Percentiles rank a stretch among this genome's conserved stretches.
These are phyloP conservation scores for Aureobasidium vineae DNA, from an alignment of 2,329 filamentous ascomycete genomes.

Conservation along the genomic window DNA sequence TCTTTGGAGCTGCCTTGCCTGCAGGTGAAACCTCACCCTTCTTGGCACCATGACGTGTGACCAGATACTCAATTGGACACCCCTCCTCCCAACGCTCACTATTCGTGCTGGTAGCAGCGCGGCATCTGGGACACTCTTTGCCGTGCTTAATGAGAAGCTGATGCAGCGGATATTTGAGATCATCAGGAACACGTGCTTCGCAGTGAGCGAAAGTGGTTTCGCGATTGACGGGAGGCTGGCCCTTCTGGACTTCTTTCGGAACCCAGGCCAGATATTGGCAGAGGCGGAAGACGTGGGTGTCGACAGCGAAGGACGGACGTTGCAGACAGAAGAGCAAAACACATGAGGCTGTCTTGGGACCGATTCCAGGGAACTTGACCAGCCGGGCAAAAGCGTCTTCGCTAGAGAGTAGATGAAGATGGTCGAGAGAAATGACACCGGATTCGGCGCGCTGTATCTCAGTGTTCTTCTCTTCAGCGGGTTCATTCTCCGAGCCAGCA, in stretches of 20 bases:
- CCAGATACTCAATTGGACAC: slow-evolving; percentile 63
- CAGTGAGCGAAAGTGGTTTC: slow-evolving; percentile 59
- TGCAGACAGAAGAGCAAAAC: slow-evolving; percentile 64
- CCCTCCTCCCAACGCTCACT: slow-evolving; percentile 63
- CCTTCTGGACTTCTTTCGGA: slow-evolving; percentile 46
- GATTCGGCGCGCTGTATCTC: slow-evolving; percentile 59
- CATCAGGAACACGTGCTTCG: slow-evolving; percentile 60
- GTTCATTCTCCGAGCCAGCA: slow-evolving; percentile 47
- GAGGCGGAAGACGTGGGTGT: slow-evolving; percentile 65
- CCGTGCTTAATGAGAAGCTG: slow-evolving; percentile 62
- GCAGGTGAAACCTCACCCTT: slow-evolving; percentile 44
- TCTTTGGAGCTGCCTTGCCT: slow-evolving; percentile 57
- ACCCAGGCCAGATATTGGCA: slow-evolving; percentile 63
- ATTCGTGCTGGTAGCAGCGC: slow-evolving; percentile 59
- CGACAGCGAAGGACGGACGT: slow-evolving; percentile 62
- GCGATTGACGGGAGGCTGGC: slow-evolving; percentile 47
- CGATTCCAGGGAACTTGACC: slow-evolving; percentile 61
- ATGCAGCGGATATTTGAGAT: slow-evolving; percentile 63
- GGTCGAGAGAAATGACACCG: slow-evolving; percentile 63
- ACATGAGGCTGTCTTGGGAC: slow-evolving; percentile 65
- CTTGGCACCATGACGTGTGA: slow-evolving; percentile 56
- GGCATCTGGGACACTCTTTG: slow-evolving; percentile 60
- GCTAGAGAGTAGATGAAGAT: slow-evolving; percentile 56
- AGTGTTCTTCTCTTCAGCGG: slow-evolving; percentile 53
- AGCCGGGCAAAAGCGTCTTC: slow-evolving; percentile 59